These are phyloP conservation scores for Blepharisma stoltei DNA, from an alignment of 73 alveolate genomes.

Conservation along the genomic window DNA sequence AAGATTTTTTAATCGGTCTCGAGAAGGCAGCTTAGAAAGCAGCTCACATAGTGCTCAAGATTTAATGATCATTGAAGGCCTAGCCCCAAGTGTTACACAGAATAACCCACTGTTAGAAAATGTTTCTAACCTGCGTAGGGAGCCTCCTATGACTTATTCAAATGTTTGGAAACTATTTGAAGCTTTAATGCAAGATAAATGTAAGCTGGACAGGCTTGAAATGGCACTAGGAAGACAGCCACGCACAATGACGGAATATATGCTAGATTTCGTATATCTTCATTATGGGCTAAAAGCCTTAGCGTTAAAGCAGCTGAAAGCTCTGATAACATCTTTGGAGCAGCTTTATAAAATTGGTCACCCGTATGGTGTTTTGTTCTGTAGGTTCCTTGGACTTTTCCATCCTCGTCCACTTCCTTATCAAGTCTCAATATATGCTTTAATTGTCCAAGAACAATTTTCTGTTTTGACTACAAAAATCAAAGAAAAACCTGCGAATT, in stretches of 20 bases:
- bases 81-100: constrained; percentile 11
- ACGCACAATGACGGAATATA: constrained; percentile 27
- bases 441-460: constrained; percentile 21
- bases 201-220: constrained; percentile 5
- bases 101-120: not conserved
- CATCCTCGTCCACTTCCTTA: constrained; percentile 27
- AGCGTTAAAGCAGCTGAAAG: constrained; percentile 1
- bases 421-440: constrained; percentile 3
- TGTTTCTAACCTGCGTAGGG: constrained; percentile 4
- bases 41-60: constrained; percentile 24
- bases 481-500: constrained; percentile 9
- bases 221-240: constrained; percentile 18
- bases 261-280: constrained; percentile 25
- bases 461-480: not conserved
- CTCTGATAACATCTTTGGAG: not conserved
- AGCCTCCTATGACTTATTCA: constrained; percentile 29
- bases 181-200: constrained; percentile 17
- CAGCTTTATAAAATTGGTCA: constrained; percentile 25
- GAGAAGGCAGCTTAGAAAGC: constrained; percentile 4
- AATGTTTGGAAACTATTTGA: constrained; percentile 33
- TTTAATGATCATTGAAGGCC: not conserved
- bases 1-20: not conserved
- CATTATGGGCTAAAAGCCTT: constrained; percentile 24
- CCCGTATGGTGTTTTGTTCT: constrained; percentile 29
- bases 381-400: constrained; percentile 21